A percentile compares a stretch with the other conserved stretches of the same genome.
These are phyloP conservation scores for Podila minutissima DNA, from an alignment of 192 early-diverging fungal species.

Conservation along the genomic window DNA sequence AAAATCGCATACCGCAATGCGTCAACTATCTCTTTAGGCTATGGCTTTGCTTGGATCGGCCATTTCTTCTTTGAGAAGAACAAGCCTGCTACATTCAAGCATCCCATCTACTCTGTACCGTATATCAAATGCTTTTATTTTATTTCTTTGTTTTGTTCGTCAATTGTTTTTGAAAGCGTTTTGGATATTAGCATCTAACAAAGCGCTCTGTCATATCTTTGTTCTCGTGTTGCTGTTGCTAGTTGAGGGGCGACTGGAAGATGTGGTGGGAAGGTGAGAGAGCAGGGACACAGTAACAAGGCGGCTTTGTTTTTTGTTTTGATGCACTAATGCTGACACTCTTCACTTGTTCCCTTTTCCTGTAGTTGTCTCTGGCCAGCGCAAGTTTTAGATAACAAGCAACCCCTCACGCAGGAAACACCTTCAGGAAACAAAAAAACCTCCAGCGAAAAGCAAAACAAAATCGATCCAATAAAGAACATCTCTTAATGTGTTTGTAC, in stretches of 20 bases:
- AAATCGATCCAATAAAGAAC: too few relatives aligned
- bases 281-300: neutral
- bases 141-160: neutral
- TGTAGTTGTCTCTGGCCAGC: conserved; percentile 48
- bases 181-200: neutral
- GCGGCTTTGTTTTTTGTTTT: neutral
- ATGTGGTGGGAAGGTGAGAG: conserved; percentile 59
- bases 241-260: conserved; percentile 63
- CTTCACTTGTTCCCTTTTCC: neutral
- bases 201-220: neutral
- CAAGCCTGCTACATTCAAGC: conserved; percentile 78
- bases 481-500: too few relatives aligned
- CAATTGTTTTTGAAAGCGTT: neutral
- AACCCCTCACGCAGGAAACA: too few relatives aligned
- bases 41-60: conserved; percentile 74
- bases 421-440: too few relatives aligned
- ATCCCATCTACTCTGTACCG: conserved; percentile 67
- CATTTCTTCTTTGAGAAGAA: conserved; percentile 72
- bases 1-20: too few relatives aligned
- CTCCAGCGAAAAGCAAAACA: too few relatives aligned
- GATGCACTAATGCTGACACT: neutral
- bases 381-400: conserved; percentile 39
- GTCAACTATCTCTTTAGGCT: conserved; percentile 38
- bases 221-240: neutral
- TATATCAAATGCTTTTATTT: neutral